Conservation (phyloP, 2,329 filamentous ascomycete species). For the Talaromyces albobiverticillius region DNA sequence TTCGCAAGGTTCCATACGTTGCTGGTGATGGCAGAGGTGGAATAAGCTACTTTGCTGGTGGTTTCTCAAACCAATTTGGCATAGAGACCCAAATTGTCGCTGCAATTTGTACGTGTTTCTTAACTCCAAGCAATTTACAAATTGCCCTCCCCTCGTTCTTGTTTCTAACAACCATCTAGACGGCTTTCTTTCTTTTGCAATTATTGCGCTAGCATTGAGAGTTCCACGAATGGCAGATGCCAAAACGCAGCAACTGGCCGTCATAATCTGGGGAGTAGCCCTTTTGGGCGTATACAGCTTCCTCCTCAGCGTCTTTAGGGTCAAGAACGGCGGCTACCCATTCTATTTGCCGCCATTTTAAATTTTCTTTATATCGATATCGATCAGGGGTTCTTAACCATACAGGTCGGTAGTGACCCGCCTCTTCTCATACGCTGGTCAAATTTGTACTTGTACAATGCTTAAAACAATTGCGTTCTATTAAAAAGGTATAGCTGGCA, state of each 20-base stretch:
- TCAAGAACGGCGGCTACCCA: slow-evolving; percentile 93
- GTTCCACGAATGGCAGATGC: slow-evolving; percentile 81
- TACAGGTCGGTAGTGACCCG: slow-evolving; percentile 18
- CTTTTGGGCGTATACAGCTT: slow-evolving; percentile 88
- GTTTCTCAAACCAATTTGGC: slow-evolving; percentile 91
- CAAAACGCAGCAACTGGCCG: slow-evolving; percentile 74
- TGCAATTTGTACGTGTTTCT: slow-evolving; percentile 72
- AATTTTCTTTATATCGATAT: background rate
- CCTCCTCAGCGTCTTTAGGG: slow-evolving; percentile 85
- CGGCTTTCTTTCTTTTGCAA: slow-evolving; percentile 79
- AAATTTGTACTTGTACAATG: slow-evolving; percentile 5
- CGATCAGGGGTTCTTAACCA: background rate
- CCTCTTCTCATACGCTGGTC: background rate
- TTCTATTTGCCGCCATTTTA: slow-evolving; percentile 91
- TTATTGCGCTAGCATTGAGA: slow-evolving; percentile 87
- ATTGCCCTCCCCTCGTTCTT: background rate
- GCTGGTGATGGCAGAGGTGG: slow-evolving; percentile 79
- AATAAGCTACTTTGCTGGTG: slow-evolving; percentile 82
- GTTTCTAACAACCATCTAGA: slow-evolving; percentile 46
- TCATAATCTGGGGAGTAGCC: slow-evolving; percentile 74
- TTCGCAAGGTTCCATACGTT: slow-evolving; percentile 92
- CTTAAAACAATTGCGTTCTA: background rate
- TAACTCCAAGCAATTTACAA: background rate
- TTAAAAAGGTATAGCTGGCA: background rate
- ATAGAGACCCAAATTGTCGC: slow-evolving; percentile 95